These are phyloP conservation scores for Chrysophaeum taylorii DNA, from an alignment of 352 stramenopile species.

Conservation along the genomic window DNA sequence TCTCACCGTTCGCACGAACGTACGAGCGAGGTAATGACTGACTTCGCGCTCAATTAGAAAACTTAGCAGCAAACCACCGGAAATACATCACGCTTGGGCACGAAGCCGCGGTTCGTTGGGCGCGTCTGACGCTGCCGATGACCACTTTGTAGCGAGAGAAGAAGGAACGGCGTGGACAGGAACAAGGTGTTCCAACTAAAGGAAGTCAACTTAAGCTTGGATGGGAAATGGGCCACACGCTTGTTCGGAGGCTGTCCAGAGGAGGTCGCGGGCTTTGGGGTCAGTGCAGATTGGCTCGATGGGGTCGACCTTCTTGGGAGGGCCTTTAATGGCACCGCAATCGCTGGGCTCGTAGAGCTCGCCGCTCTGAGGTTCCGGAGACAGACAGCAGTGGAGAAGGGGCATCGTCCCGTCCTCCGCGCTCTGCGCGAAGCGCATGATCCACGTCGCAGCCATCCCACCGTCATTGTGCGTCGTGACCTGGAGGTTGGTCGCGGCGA, in stretches of 20 bases:
- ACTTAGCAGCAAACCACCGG: too few species aligned
- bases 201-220: too few species aligned
- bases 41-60: too few species aligned
- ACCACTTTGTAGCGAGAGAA: too few species aligned
- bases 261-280: neutral
- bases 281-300: constrained; percentile 11
- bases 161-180: too few species aligned
- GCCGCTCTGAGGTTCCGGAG: constrained; percentile 16
- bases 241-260: constrained; percentile 27
- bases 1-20: too few species aligned
- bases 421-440: constrained; percentile 18
- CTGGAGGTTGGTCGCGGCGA: constrained; percentile 31
- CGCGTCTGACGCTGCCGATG: too few species aligned
- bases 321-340: neutral
- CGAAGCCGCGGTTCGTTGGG: too few species aligned
- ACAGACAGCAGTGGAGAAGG: constrained; percentile 26
- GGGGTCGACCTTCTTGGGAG: constrained; percentile 15
- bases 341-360: constrained; percentile 25
- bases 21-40: too few species aligned
- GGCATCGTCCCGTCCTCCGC: constrained; percentile 33
- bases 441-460: constrained; percentile 11
- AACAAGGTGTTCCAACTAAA: too few species aligned
- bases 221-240: constrained; percentile 24
- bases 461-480: constrained; percentile 20
- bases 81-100: too few species aligned